Conservation (phyloP, 768 basidiomycete genomes). For the Termitomyces sp. region DNA sequence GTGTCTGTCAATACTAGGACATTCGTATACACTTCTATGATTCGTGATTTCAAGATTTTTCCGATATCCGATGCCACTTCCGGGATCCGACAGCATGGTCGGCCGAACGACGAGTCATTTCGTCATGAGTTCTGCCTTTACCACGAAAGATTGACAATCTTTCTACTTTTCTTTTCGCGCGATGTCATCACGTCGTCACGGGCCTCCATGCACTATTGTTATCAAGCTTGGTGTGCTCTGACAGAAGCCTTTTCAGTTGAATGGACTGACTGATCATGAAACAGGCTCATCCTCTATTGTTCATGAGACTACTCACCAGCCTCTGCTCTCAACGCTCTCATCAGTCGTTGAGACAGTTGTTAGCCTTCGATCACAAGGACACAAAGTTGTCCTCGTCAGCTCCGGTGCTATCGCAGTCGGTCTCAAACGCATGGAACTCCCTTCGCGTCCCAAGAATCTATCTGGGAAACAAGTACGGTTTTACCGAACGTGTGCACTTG, state of each 20-base stretch:
- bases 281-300: constrained; percentile 95
- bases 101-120: too few species aligned
- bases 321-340: constrained; percentile 86
- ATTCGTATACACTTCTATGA: too few species aligned
- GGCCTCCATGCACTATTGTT: constrained; percentile 61
- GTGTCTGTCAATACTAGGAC: too few species aligned
- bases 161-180: background rate
- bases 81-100: background rate
- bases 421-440: constrained; percentile 83
- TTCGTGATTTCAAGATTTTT: too few species aligned
- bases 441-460: constrained; percentile 74
- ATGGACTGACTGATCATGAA: background rate
- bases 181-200: constrained; percentile 20
- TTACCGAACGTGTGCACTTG: background rate
- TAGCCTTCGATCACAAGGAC: constrained; percentile 69
- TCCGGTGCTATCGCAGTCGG: constrained; percentile 99
- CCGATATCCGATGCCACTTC: background rate
- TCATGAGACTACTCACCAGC: constrained; percentile 89
- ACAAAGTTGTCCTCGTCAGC: constrained; percentile 92
- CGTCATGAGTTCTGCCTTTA: background rate
- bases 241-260: background rate
- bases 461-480: constrained; percentile 82
- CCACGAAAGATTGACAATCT: background rate
- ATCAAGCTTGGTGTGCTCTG: constrained; percentile 69
- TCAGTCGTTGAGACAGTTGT: constrained; percentile 90